Conservation (phyloP, 2,329 filamentous ascomycete genomes). For the Aspergillus tamarii region DNA sequence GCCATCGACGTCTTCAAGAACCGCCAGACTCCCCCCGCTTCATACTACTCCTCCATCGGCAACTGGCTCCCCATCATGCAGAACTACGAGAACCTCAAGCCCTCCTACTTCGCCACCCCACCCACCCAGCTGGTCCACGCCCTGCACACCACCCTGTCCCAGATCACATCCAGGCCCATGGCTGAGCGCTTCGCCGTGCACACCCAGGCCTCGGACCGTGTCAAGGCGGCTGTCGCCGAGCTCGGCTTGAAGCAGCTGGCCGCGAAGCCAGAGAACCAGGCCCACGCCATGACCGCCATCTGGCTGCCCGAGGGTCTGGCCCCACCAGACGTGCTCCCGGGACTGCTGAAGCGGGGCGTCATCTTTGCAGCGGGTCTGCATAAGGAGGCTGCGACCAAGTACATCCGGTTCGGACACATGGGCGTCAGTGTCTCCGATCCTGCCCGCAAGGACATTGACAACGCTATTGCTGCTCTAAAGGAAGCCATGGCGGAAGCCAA, state of each 20-base stretch:
- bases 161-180: conserved; percentile 81
- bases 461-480: conserved; percentile 77
- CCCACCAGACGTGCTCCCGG: conserved; percentile 81
- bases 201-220: conserved; percentile 74
- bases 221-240: conserved; percentile 80
- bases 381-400: conserved; percentile 91
- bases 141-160: conserved; percentile 82
- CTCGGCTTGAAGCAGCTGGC: conserved; percentile 89
- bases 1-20: conserved; percentile 80
- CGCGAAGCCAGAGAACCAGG: conserved; percentile 82
- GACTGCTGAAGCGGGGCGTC: conserved; percentile 81
- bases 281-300: conserved; percentile 97
- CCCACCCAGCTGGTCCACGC: conserved; percentile 93
- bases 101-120: conserved; percentile 96
- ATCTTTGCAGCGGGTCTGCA: conserved; percentile 95
- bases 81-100: conserved; percentile 97
- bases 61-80: conserved; percentile 99
- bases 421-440: conserved; percentile 87
- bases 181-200: conserved; percentile 83
- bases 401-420: conserved; percentile 97
- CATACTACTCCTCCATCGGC: conserved; percentile 95
- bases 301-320: conserved; percentile 85
- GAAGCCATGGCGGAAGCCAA: conserved; percentile 75
- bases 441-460: conserved; percentile 77
- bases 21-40: conserved; percentile 77